Evolutionary conservation across 2,329 filamentous ascomycete genomes (phyloP), one percentile per base, ranked within the genome.

Genomic region (Pseudogymnoascus sp.): DNA sequence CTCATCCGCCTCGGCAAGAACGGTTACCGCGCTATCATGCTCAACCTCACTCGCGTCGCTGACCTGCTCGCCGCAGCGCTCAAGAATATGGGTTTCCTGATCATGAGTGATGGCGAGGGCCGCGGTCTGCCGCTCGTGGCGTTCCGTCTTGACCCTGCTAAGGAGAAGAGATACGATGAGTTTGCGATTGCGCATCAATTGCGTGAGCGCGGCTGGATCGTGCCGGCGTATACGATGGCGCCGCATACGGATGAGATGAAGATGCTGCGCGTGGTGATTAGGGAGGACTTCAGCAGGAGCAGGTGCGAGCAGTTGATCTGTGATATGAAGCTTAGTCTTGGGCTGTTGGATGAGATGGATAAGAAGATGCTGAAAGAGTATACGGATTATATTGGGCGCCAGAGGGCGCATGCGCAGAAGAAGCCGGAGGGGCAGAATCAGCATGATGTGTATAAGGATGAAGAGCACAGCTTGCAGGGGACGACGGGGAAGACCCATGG

Each of bases 191-290:
- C 93, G 0, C 92, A 96, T 73, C 89, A 92, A 75, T 84, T 97
- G 25, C 88, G 93, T 61, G 86, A 90, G 67, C 85, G 92, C 35
- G 90, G 91, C 47, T 97, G 93, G 93, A 89, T 97, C 31, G 90
- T 97, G 0, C 93, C 93, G 0, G 93, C 93, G 0, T 97, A 97
- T 77, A 97, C 92, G 40, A 97, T 97, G 93, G 93, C 93, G 0
- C 92, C 92, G 16, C 82, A 96, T 73, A 92, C 90, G 16, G 80
- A 90, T 63, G 80, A 86, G 67, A 81, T 97, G 72, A 95, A 96
- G 82, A 88, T 97, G 83, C 85, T 97, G 79, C 87, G 93, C 38
- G 85, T 97, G 4, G 93, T 97, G 0, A 90, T 97, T 4, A 85
- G 93, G 60, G 93, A 97, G 76, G 93, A 97, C 77, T 97, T 97